Evolutionary conservation across 2,329 filamentous ascomycete species (phyloP), one percentile per base, ranked within the genome.

Genomic region (Cladophialophora bantiana): DNA sequence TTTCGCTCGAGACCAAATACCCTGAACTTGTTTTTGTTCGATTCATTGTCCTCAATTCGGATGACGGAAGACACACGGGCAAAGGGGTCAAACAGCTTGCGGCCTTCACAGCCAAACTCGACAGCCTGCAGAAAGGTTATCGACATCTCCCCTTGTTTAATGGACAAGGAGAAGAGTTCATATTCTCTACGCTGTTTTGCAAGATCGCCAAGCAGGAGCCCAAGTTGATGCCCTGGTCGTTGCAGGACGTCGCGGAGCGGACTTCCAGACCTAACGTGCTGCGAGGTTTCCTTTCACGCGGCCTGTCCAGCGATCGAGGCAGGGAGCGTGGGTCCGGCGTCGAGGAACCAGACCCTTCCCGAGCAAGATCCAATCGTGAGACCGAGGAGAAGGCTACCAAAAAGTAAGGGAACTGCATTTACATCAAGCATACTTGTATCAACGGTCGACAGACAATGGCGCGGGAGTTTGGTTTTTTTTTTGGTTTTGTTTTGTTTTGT

Each of bases 181-280:
- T 97, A 52, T 97, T 97, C 80, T 97, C 95, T 2, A 96, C 93
- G 10, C 83, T 99, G 15, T 97, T 98, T 78, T 97, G 94, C 82
- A 90, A 89, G 74, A 91, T 98, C 80, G 89, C 89, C 72, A 90
- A 88, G 75, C 73, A 80, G 78, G 15, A 79, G 80, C 62, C 82
- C 65, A 79, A 79, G 6, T 77, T 83, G 61, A 80, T 82, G 74
- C 67, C 70, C 9, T 66, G 61, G 59, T 69, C 68, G 6, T 56
- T 69, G 42, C 68, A 70, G 62, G 70, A 72, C 35, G 55, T 63
- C 12, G 58, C 38, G 18, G 70, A 69, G 20, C 59, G 70, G 31
- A 57, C 64, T 12, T 59, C 70, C 9, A 62, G 71, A 9, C 53
- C 68, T 13, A 70, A 58, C 48, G 65, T 71, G 58, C 67, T 72